phyloP scores from a whole-genome alignment of 2,329 filamentous ascomycete genomes.

The Rhinocladiella mackenziei region DNA sequence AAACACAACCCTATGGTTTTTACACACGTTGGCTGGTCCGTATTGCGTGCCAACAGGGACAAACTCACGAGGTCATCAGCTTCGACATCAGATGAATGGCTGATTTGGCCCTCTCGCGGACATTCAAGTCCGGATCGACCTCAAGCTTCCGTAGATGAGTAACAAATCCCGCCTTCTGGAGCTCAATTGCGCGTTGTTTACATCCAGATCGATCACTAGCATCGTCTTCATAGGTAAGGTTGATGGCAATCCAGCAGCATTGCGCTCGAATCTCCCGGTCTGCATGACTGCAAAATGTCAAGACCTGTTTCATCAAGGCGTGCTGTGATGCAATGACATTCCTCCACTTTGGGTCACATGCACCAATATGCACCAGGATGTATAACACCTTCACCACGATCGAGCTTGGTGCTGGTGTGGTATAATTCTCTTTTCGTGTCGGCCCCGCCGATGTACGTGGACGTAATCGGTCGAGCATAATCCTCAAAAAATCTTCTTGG shows the following conservation, averaged over 20 bases:
- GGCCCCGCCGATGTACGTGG: slow-evolving; percentile 42
- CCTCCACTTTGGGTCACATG: slow-evolving; percentile 72
- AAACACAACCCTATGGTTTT: too few relatives aligned
- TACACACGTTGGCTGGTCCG: too few relatives aligned
- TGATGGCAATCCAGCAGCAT: slow-evolving; percentile 79
- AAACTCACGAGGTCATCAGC: slow-evolving; percentile 16
- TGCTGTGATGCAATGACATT: slow-evolving; percentile 73
- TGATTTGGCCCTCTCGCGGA: slow-evolving; percentile 77
- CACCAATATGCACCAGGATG: slow-evolving; percentile 83
- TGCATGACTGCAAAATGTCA: slow-evolving; percentile 68
- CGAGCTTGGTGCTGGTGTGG: slow-evolving; percentile 46
- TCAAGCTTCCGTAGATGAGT: slow-evolving; percentile 60
- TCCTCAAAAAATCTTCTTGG: slow-evolving; percentile 72
- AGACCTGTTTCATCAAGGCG: slow-evolving; percentile 67
- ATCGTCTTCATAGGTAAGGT: slow-evolving; percentile 80
- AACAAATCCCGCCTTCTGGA: slow-evolving; percentile 69
- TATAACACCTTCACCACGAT: slow-evolving; percentile 75
- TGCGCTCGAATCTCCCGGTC: slow-evolving; percentile 70
- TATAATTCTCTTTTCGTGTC: slow-evolving; percentile 31
- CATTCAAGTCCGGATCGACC: slow-evolving; percentile 72
- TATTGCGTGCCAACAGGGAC: too few relatives aligned
- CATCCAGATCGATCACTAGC: slow-evolving; percentile 51
- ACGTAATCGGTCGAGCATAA: slow-evolving; percentile 73
- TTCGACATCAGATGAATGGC: slow-evolving; percentile 59
- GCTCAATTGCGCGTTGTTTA: slow-evolving; percentile 61